phyloP scores from a whole-genome alignment of 2,329 filamentous ascomycete genomes.

The Fusarium globosum region DNA sequence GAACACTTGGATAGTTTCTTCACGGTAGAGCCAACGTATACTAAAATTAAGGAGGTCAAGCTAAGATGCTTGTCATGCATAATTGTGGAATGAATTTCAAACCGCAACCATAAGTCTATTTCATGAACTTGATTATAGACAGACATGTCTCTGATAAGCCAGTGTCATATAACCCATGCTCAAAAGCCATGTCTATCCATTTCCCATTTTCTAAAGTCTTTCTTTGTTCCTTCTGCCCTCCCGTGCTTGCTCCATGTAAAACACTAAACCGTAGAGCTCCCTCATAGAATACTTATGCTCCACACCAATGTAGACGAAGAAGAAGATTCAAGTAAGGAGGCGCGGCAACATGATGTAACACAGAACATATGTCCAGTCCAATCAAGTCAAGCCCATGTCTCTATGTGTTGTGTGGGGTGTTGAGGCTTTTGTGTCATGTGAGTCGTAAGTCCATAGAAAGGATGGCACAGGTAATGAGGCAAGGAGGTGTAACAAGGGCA shows the following conservation, averaged over 20 bases:
- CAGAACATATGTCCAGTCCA: background rate
- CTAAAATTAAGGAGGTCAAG: background rate
- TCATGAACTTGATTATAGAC: background rate
- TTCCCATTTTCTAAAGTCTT: background rate
- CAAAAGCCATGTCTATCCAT: conserved; percentile 18
- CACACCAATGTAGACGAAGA: conserved; percentile 5
- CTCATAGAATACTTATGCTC: conserved; percentile 1
- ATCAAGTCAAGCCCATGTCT: background rate
- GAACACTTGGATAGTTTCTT: background rate
- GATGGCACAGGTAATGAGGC: background rate
- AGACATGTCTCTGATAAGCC: background rate
- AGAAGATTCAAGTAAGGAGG: conserved; percentile 1
- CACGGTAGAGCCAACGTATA: no score
- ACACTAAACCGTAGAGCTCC: background rate
- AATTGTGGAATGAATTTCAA: conserved; percentile 21
- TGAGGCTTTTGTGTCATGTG: conserved; percentile 16
- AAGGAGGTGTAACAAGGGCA: background rate
- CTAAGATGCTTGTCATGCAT: background rate
- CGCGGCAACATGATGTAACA: background rate
- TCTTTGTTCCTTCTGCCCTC: background rate
- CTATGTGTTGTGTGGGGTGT: background rate
- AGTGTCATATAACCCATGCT: conserved; percentile 1
- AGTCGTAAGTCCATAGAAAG: conserved; percentile 12
- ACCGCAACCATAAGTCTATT: conserved; percentile 7
- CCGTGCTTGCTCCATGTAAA: background rate